Base-by-base conservation (phyloP, 2,329 filamentous ascomycete genomes). In the Coleophoma eucalyptorum region DNA sequence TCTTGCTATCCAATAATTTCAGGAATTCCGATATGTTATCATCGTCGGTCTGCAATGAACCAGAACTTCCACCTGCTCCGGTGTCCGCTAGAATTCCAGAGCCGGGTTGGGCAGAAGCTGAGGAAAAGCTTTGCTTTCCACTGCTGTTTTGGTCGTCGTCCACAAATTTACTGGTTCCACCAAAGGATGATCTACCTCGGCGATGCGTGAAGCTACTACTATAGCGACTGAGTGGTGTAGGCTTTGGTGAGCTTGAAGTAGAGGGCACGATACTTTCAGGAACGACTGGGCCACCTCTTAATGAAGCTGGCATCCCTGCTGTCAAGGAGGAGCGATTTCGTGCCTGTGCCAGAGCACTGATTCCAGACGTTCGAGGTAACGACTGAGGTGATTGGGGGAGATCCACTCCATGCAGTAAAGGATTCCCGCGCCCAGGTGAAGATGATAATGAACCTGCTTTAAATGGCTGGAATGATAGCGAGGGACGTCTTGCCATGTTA, bases 361-460 rank as follows among this genome's bases (percentile, higher is more conserved):
- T 64, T 4, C 73, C 74, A 3, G 74, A 76, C 5, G 72, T 68
- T 21, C 79, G 73, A 19, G 72, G 69, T 8, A 77, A 62, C 0
- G 80, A 82, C 42, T 76, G 73, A 2, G 81, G 78, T 3, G 83
- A 86, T 32, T 76, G 72, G 13, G 81, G 77, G 2, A 74, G 55
- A 4, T 55, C 50, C 51, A 59, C 58, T 31, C 64, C 62, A 13
- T 55, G 59, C 5, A 54, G 54, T 5, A 58, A 49, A 16, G 56
- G 58, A n/a, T 55, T 60, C 3, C 49, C 54, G 21, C 72, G 72
- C n/a, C 77, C 66, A 0, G 92, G 93, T 4, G 92, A 97, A 4
- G 89, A 90, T 2, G 92, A 96, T n/a, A 97, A 75, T 1, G 93
- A 95, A 11, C 93, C 93, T 13, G 92, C 90, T 69, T 99, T 99